Evolutionary conservation across 2,329 filamentous ascomycete genomes (phyloP), one percentile per base, ranked within the genome.

Genomic region (Alternaria angustiovoidea): DNA sequence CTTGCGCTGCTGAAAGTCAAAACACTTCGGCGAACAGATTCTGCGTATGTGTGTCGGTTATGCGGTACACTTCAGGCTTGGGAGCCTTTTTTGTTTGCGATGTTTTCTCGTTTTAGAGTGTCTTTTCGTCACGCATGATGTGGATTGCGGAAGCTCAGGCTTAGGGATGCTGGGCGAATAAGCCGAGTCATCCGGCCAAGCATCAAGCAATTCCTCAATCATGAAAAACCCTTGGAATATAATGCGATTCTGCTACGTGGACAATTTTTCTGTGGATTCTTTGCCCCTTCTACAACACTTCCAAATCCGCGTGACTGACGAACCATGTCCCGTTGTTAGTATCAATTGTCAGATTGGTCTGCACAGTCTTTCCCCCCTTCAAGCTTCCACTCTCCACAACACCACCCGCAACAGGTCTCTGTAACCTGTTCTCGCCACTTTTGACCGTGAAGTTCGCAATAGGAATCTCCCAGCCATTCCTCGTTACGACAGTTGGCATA

Each of bases 401-500:
- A 3, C 83, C 84, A 18, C 81, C 80, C 4, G 76, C 83, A 28
- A 85, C 81, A 8, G 83, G 81, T 16, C 85, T 72, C 62, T 81
- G 73, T 47, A 91, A 71, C 62, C 80, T 83, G 66, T 91, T 91
- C 58, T 82, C 88, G 0, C 88, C 88, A 26, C 77, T 83, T 61
- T 84, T 74, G 8, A 92, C 88, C 0, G 89, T 90, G 71, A 92
- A 92, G 72, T 90, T 91, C 1, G 89, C 89, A 20, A 92, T 76
- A 1, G 85, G 83, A 43, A 92, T 84, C 71, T 92, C 90, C 74
- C 86, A 86, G 0, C 83, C 80, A 67, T 90, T 91, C 43, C 87
- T 81, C 5, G 79, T 83, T 24, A 85, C 79, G 5, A 90, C 81
- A 1, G 84, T 88, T 0, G 89, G 88, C 70, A 85, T 70, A 41